Evolutionary conservation across 2,329 filamentous ascomycete genomes (phyloP).

Genomic region (Phialocephala sp.): DNA sequence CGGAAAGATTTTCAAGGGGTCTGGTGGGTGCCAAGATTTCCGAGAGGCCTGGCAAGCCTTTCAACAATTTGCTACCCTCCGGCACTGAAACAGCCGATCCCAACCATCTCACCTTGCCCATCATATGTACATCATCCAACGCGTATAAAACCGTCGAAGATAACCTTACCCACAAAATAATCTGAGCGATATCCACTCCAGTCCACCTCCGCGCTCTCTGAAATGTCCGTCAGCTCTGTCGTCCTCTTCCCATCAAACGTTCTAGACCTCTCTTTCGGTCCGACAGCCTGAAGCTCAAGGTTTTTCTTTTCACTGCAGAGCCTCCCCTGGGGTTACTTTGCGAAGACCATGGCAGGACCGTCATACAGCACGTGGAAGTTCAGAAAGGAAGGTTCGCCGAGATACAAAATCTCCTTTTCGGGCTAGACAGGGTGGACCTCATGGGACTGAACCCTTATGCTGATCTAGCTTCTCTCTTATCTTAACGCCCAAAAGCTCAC

Average conservation of each 20-base stretch:
- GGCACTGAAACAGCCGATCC: background rate
- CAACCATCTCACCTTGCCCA: background rate
- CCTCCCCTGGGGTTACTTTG: background rate
- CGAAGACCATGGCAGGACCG: constrained; percentile 1
- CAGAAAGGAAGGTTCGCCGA: constrained; percentile 18
- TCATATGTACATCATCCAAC: background rate
- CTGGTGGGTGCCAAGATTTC: background rate
- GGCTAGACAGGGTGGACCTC: background rate
- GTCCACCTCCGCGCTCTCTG: background rate
- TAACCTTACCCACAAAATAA: background rate
- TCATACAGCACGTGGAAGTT: constrained; percentile 10
- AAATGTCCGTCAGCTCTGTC: too few species aligned
- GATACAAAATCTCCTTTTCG: constrained; percentile 10
- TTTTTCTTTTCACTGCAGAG: background rate
- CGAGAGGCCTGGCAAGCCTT: constrained; percentile 4
- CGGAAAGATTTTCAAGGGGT: background rate
- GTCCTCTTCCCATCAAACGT: background rate
- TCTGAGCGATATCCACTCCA: background rate
- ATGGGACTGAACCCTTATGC: constrained; percentile 15
- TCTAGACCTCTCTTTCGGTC: background rate
- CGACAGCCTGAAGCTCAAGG: background rate
- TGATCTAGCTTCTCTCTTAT: constrained; percentile 22
- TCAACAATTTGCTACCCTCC: background rate
- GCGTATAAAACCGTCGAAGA: background rate
- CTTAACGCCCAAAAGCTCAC: constrained; percentile 18